Percentiles rank a stretch among this genome's conserved stretches.
These are phyloP conservation scores for Chlamydomonas sp. DNA, from an alignment of 139 green algal species.

Conservation along the genomic window DNA sequence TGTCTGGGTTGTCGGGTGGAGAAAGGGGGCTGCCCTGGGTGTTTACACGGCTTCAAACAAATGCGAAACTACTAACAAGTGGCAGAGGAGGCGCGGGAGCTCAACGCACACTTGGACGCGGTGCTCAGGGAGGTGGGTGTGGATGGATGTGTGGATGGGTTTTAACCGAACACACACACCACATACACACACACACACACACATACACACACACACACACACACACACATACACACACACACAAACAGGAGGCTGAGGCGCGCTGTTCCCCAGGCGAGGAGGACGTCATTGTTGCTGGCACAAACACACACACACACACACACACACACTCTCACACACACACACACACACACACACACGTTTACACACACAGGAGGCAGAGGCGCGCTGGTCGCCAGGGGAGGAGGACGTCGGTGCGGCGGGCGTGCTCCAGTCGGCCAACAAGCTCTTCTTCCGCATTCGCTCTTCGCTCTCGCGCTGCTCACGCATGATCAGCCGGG, in stretches of 20 bases:
- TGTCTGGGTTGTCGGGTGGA: too few species aligned
- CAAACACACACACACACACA: too few species aligned
- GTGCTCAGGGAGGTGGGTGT: slow-evolving; percentile 71
- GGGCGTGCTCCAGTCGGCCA: slow-evolving; percentile 19
- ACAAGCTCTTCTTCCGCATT: slow-evolving; percentile 71
- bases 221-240: background rate
- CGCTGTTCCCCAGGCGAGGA: too few species aligned
- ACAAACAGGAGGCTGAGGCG: too few species aligned
- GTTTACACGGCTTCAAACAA: too few species aligned
- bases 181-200: slow-evolving; percentile 2
- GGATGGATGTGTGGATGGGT: too few species aligned
- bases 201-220: background rate
- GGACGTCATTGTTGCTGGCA: too few species aligned
- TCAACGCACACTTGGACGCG: slow-evolving; percentile 59
- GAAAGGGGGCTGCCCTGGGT: too few species aligned
- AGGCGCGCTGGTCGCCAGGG: slow-evolving; percentile 51
- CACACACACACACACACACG: background rate
- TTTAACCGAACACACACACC: too few species aligned
- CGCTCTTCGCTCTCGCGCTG: slow-evolving; percentile 72
- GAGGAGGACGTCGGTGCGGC: slow-evolving; percentile 33
- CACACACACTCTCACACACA: too few species aligned
- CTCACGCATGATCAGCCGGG: slow-evolving; percentile 62
- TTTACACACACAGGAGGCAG: background rate
- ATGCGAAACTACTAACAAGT: too few species aligned
- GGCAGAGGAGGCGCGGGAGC: slow-evolving; percentile 46